Percentiles rank a stretch among this genome's conserved stretches.
phyloP scores from a whole-genome alignment of 2,329 filamentous ascomycete genomes.

The Botrytis hyacinthi region DNA sequence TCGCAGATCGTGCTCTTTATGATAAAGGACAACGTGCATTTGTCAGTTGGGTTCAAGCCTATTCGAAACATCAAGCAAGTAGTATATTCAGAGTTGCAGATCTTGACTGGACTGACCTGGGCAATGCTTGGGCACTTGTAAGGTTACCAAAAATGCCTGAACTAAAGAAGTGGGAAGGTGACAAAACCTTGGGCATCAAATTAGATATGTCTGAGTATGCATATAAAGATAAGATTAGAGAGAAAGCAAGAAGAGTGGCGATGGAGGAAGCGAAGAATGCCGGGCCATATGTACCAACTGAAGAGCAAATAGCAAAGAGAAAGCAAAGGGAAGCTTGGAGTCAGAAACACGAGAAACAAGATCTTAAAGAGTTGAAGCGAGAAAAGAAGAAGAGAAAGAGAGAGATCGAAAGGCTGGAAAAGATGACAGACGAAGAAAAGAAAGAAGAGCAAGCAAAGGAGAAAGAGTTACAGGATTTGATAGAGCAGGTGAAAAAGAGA shows the following conservation, averaged over 20 bases:
- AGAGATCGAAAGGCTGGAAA: slow-evolving; percentile 60
- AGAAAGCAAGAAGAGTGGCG: slow-evolving; percentile 60
- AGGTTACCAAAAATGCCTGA: slow-evolving; percentile 94
- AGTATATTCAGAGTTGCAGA: slow-evolving; percentile 85
- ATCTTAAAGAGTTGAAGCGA: slow-evolving; percentile 57
- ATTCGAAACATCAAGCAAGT: slow-evolving; percentile 84
- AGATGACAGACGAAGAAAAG: slow-evolving; percentile 70
- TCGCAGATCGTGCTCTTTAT: slow-evolving; percentile 54
- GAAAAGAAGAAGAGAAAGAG: slow-evolving; percentile 64
- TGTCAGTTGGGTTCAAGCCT: slow-evolving; percentile 88
- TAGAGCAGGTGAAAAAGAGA: slow-evolving; percentile 60
- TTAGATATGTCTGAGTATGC: slow-evolving; percentile 66
- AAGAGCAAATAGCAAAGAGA: slow-evolving; percentile 52
- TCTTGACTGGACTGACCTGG: slow-evolving; percentile 81
- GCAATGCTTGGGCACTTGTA: slow-evolving; percentile 79
- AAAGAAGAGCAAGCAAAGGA: slow-evolving; percentile 56
- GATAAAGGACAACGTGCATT: slow-evolving; percentile 91
- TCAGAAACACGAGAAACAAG: slow-evolving; percentile 64
- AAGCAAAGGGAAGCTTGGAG: slow-evolving; percentile 71
- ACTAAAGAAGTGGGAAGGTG: slow-evolving; percentile 68
- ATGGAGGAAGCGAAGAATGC: slow-evolving; percentile 50
- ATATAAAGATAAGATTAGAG: slow-evolving; percentile 70
- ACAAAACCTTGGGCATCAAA: slow-evolving; percentile 59
- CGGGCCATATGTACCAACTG: slow-evolving; percentile 40
- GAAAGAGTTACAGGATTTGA: slow-evolving; percentile 61